These are phyloP conservation scores for Pseudonitzschia delicatissima DNA, from an alignment of 108 stramenopile genomes.

Conservation along the genomic window DNA sequence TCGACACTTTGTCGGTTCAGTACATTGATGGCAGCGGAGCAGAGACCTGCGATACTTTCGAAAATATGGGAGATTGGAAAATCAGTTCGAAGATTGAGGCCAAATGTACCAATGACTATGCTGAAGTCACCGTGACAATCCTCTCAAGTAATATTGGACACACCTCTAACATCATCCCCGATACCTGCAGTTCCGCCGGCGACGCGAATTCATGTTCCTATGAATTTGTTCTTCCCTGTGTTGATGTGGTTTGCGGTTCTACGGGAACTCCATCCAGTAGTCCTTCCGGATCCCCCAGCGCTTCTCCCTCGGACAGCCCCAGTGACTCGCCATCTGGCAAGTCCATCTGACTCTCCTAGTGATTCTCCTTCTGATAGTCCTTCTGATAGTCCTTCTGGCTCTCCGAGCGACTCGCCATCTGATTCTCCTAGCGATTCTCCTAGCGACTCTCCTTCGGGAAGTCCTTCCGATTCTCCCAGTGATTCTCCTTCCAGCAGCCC, in stretches of 20 bases:
- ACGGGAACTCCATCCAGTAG: background rate
- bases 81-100: background rate
- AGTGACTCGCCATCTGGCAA: background rate
- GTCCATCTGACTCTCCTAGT: no score
- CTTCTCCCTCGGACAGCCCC: background rate
- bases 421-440: background rate
- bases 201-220: background rate
- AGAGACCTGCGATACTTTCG: background rate
- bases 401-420: constrained; percentile 10
- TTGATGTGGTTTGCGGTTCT: no score
- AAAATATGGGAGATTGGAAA: background rate
- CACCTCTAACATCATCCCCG: background rate
- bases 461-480: constrained; percentile 14
- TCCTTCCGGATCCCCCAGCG: background rate
- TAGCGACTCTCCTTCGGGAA: background rate
- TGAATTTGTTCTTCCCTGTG: constrained; percentile 1
- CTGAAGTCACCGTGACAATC: background rate
- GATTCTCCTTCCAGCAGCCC: constrained; percentile 3
- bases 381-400: constrained; percentile 7
- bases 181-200: background rate
- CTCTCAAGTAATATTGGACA: background rate
- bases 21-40: background rate
- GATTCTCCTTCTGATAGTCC: no score
- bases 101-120: background rate
- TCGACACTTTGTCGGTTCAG: background rate